phyloP scores from a whole-genome alignment of 2,329 filamentous ascomycete genomes.

The Pseudogymnoascus sp. region DNA sequence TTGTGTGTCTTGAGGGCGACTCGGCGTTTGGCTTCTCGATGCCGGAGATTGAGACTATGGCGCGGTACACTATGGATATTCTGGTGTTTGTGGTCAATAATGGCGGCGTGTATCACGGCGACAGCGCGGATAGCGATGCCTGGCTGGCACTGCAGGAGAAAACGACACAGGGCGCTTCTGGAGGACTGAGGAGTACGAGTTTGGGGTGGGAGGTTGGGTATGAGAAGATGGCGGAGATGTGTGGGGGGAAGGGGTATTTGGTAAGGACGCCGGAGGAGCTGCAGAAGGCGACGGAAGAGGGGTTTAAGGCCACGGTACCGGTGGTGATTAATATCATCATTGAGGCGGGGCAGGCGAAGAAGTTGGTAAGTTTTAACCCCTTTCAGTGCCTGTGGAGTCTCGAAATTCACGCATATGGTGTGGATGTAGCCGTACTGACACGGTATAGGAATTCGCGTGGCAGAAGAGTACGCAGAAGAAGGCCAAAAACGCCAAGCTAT shows the following conservation, averaged over 20 bases:
- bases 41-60: slow-evolving; percentile 49
- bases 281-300: slow-evolving; percentile 40
- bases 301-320: slow-evolving; percentile 39
- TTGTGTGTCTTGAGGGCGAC: slow-evolving; percentile 49
- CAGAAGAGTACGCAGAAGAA: slow-evolving; percentile 25
- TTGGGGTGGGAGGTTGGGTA: slow-evolving; percentile 47
- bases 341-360: slow-evolving; percentile 40
- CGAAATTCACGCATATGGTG: neutral
- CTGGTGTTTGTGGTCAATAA: slow-evolving; percentile 51
- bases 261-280: slow-evolving; percentile 45
- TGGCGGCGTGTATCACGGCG: slow-evolving; percentile 41
- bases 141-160: slow-evolving; percentile 38
- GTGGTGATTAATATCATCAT: slow-evolving; percentile 49
- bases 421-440: neutral
- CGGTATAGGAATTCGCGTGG: slow-evolving; percentile 24
- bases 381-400: neutral
- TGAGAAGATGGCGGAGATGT: slow-evolving; percentile 46
- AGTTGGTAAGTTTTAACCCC: slow-evolving; percentile 21
- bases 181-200: slow-evolving; percentile 39
- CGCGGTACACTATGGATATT: slow-evolving; percentile 44
- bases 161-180: slow-evolving; percentile 24
- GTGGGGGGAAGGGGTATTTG: slow-evolving; percentile 44
- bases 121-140: slow-evolving; percentile 30
- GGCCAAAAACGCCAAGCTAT: slow-evolving; percentile 13
- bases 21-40: slow-evolving; percentile 48